Percentiles rank a stretch among this genome's conserved stretches.
phyloP scores from a whole-genome alignment of 495 filamentous ascomycete species.

The Oleoguttula mirabilis region DNA sequence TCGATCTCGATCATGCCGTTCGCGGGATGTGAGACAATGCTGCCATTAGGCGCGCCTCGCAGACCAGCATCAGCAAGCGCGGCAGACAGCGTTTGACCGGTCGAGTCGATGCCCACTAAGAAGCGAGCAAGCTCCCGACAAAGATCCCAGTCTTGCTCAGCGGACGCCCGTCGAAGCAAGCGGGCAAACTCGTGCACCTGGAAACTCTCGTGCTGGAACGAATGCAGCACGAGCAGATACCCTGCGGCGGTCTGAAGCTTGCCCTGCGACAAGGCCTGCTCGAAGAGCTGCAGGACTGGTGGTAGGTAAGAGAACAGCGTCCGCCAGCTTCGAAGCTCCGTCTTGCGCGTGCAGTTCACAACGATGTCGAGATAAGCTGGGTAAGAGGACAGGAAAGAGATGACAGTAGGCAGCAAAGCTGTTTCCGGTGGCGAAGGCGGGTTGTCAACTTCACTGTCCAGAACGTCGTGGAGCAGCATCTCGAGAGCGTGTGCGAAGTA shows the following conservation, averaged over 20 bases:
- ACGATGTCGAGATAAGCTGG: slow-evolving; percentile 86
- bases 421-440: slow-evolving; percentile 36
- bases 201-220: slow-evolving; percentile 50
- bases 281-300: slow-evolving; percentile 79
- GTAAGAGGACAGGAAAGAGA: slow-evolving; percentile 82
- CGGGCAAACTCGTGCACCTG: slow-evolving; percentile 52
- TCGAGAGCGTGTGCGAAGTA: slow-evolving; percentile 92
- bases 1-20: neutral
- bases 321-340: slow-evolving; percentile 87
- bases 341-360: slow-evolving; percentile 95
- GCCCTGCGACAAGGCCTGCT: slow-evolving; percentile 71
- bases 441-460: slow-evolving; percentile 87
- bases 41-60: neutral
- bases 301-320: slow-evolving; percentile 85
- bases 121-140: slow-evolving; percentile 93
- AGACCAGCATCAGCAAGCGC: slow-evolving; percentile 41
- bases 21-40: neutral
- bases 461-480: slow-evolving; percentile 79
- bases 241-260: slow-evolving; percentile 93
- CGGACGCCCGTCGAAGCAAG: slow-evolving; percentile 67
- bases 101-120: slow-evolving; percentile 79
- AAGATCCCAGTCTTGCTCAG: slow-evolving; percentile 86
- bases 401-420: slow-evolving; percentile 72
- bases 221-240: slow-evolving; percentile 90
- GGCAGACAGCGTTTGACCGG: slow-evolving; percentile 66